Conservation (phyloP, 2,329 filamentous ascomycete species). For the Neonectria sp. region DNA sequence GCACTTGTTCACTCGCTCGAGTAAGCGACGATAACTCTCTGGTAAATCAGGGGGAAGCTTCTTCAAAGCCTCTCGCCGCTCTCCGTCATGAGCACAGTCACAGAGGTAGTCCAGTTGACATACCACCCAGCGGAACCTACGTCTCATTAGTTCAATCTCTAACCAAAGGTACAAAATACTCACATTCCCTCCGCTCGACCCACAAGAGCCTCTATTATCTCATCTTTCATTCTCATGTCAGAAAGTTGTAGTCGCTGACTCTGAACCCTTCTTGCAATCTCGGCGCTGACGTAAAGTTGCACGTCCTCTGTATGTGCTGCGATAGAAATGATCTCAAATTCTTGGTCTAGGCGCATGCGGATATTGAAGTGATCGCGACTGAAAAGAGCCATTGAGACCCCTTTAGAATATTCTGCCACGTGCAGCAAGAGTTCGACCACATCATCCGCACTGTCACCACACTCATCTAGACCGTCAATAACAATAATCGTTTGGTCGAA, state of each 20-base stretch:
- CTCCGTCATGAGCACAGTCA: conserved; percentile 21
- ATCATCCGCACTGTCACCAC: conserved; percentile 6
- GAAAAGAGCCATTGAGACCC: conserved; percentile 10
- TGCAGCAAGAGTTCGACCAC: conserved; percentile 5
- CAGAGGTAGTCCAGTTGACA: conserved; percentile 41
- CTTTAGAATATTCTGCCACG: not conserved
- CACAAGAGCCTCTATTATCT: conserved; percentile 23
- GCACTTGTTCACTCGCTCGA: conserved; percentile 1
- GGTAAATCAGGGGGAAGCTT: conserved; percentile 19
- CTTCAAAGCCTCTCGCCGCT: conserved; percentile 25
- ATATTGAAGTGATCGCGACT: conserved; percentile 31
- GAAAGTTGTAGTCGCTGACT: conserved; percentile 7
- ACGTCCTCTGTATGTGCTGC: conserved; percentile 24
- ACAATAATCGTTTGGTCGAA: conserved; percentile 20
- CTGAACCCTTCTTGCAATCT: conserved; percentile 27
- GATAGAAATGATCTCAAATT: conserved; percentile 4
- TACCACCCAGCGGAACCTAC: conserved; percentile 41
- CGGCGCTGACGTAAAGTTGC: conserved; percentile 22
- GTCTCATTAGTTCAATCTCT: fast-evolving
- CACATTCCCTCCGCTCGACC: conserved; percentile 32
- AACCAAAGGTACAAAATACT: not conserved
- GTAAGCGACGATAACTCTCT: conserved; percentile 30
- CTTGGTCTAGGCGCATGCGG: not conserved
- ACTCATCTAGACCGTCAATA: conserved; percentile 30
- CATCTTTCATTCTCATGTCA: conserved; percentile 18